Percentiles rank a stretch among this genome's conserved stretches.
phyloP scores from a whole-genome alignment of 2,329 filamentous ascomycete species.

The Pleurostoma richardsiae region DNA sequence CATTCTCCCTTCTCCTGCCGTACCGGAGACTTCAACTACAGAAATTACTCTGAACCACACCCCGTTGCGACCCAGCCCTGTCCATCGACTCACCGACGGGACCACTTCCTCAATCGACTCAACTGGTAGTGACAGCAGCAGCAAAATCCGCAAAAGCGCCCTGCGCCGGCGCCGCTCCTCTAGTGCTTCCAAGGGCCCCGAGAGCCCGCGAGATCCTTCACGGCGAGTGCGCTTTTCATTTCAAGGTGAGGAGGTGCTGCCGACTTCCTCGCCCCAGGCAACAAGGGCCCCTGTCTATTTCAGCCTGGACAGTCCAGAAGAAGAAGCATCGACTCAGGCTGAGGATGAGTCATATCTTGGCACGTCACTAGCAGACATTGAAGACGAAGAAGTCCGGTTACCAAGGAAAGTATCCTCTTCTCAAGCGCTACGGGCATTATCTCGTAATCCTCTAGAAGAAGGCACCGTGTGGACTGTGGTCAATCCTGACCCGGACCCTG shows the following conservation, averaged over 20 bases:
- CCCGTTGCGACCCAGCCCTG: slow-evolving; percentile 16
- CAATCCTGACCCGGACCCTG: slow-evolving; percentile 11
- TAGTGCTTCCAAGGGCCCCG: slow-evolving; percentile 43
- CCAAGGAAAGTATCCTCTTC: slow-evolving; percentile 29
- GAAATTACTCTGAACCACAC: neutral
- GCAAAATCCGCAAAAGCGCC: slow-evolving; percentile 43
- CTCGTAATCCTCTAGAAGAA: slow-evolving; percentile 27
- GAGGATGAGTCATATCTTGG: slow-evolving; percentile 13
- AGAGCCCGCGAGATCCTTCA: slow-evolving; percentile 23
- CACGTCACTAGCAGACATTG: slow-evolving; percentile 18
- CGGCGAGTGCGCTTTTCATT: slow-evolving; percentile 60
- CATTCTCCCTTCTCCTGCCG: neutral
- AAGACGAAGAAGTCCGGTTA: slow-evolving; percentile 25
- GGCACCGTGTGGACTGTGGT: slow-evolving; percentile 27
- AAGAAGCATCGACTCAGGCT: slow-evolving; percentile 6
- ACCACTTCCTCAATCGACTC: slow-evolving; percentile 46
- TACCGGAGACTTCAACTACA: neutral
- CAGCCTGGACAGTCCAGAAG: slow-evolving; percentile 6
- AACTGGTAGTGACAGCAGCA: slow-evolving; percentile 44
- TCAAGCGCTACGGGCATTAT: slow-evolving; percentile 26
- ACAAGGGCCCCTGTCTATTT: slow-evolving; percentile 14
- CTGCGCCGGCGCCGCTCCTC: slow-evolving; percentile 53
- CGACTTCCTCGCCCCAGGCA: slow-evolving; percentile 49
- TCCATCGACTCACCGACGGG: slow-evolving; percentile 38
- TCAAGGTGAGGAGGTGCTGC: slow-evolving; percentile 54